A percentile compares a stretch with the other conserved stretches of the same genome.
phyloP scores from a whole-genome alignment of 192 early-diverging fungal genomes.

The Radiomyces spectabilis region DNA sequence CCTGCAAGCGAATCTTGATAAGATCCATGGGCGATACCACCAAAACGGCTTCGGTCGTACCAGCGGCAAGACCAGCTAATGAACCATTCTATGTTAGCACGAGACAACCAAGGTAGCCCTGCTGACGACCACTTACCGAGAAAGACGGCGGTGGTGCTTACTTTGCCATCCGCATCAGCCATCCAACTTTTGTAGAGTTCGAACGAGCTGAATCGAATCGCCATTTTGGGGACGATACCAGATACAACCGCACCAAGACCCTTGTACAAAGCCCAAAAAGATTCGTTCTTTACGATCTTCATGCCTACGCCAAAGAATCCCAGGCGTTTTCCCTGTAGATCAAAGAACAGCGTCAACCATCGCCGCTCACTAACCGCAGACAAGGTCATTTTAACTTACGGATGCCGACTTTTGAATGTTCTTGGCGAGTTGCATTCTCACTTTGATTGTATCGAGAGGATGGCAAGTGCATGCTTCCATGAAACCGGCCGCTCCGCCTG shows the following conservation, averaged over 20 bases:
- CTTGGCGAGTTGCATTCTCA: slow-evolving; percentile 88
- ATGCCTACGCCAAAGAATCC: slow-evolving; percentile 80
- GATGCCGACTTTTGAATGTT: slow-evolving; percentile 43
- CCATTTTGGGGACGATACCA: slow-evolving; percentile 99
- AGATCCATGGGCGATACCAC: slow-evolving; percentile 99
- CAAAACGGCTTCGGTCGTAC: slow-evolving; percentile 86
- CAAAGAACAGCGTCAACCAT: too few species aligned
- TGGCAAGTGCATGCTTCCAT: slow-evolving; percentile 88
- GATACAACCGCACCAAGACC: slow-evolving; percentile 93
- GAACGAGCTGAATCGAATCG: slow-evolving; percentile 95
- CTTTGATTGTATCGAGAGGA: slow-evolving; percentile 97
- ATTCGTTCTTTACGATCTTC: slow-evolving; percentile 82
- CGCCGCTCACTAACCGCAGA: too few species aligned
- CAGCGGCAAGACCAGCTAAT: slow-evolving; percentile 84
- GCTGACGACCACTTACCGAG: too few species aligned
- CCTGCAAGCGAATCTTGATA: slow-evolving; percentile 95
- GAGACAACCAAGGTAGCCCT: too few species aligned
- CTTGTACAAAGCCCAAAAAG: slow-evolving; percentile 88
- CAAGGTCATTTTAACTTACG: slow-evolving; percentile 31
- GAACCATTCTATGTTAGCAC: too few species aligned
- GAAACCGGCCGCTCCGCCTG: slow-evolving; percentile 88
- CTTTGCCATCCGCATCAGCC: slow-evolving; percentile 58
- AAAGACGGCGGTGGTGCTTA: slow-evolving; percentile 62
- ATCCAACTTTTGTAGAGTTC: slow-evolving; percentile 86
- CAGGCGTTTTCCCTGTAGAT: slow-evolving; percentile 29